phyloP scores from a whole-genome alignment of 108 stramenopile genomes.

The Fragilaria crotonensis region DNA sequence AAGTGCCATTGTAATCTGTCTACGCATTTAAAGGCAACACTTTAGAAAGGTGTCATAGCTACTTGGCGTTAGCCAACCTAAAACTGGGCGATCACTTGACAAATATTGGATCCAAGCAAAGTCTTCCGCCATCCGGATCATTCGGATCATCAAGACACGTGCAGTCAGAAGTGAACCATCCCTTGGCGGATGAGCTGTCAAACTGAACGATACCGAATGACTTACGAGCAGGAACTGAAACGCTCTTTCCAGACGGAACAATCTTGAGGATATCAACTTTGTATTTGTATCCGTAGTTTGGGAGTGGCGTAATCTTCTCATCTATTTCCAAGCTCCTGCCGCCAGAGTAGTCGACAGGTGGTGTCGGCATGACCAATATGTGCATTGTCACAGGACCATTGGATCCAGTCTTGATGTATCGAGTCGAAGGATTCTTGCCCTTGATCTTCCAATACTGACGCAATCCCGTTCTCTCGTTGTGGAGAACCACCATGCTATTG shows the following conservation, averaged over 20 bases:
- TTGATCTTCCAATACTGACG: neutral
- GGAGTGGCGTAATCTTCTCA: neutral
- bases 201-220: neutral
- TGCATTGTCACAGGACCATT: neutral
- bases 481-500: neutral
- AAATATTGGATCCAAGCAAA: neutral
- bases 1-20: too few species aligned
- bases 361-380: neutral
- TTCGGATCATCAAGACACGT: neutral
- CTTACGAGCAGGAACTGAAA: neutral
- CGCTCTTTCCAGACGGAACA: neutral
- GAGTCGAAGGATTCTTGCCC: neutral
- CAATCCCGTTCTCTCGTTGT: neutral
- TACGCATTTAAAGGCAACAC: too few species aligned
- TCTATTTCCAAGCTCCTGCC: neutral
- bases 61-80: too few species aligned
- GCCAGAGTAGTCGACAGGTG: neutral
- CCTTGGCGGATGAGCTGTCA: neutral
- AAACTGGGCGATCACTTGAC: too few species aligned
- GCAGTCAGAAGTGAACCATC: neutral
- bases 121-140: neutral
- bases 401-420: neutral
- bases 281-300: neutral
- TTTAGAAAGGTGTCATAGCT: too few species aligned
- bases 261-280: neutral